These are phyloP conservation scores for Aspergillus intermedius DNA, from an alignment of 2,329 filamentous ascomycete genomes.

Conservation along the genomic window DNA sequence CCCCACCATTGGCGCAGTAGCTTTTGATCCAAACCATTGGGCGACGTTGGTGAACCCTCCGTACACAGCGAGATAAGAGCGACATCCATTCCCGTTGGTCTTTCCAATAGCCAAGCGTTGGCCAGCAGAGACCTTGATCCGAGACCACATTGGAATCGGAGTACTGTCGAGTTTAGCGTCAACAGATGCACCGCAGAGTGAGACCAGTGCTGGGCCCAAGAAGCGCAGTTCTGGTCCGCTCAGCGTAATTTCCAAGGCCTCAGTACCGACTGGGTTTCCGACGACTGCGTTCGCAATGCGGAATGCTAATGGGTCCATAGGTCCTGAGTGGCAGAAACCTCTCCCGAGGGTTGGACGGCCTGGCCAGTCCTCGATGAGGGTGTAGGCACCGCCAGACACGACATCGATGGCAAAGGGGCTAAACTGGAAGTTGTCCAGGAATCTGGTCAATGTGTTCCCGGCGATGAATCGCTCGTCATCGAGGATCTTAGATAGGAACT, in stretches of 20 bases:
- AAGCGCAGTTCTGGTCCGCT: conserved; percentile 55
- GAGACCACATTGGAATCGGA: conserved; percentile 50
- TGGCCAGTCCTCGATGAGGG: conserved; percentile 54
- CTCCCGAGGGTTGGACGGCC: conserved; percentile 51
- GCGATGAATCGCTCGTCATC: conserved; percentile 38
- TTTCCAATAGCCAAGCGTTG: conserved; percentile 52
- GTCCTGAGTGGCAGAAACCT: conserved; percentile 54
- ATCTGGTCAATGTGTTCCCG: conserved; percentile 53
- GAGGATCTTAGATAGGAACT: conserved; percentile 50
- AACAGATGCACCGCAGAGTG: conserved; percentile 52
- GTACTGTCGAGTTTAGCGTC: conserved; percentile 46
- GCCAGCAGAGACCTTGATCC: conserved; percentile 45
- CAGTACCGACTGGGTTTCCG: conserved; percentile 47
- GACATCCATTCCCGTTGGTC: conserved; percentile 47
- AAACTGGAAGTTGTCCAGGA: conserved; percentile 48
- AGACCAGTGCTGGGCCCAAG: conserved; percentile 47
- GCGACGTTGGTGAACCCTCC: conserved; percentile 52
- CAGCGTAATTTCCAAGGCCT: conserved; percentile 55
- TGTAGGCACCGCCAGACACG: conserved; percentile 51
- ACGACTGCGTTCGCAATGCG: conserved; percentile 55
- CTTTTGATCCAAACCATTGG: conserved; percentile 54
- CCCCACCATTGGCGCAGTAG: conserved; percentile 51
- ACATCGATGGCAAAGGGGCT: conserved; percentile 50
- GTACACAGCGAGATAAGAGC: conserved; percentile 53
- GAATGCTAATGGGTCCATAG: conserved; percentile 56